Evolutionary conservation across 2,329 filamentous ascomycete species (phyloP), one percentile per base, ranked within the genome.

Genomic region (Zasmidium cellare): DNA sequence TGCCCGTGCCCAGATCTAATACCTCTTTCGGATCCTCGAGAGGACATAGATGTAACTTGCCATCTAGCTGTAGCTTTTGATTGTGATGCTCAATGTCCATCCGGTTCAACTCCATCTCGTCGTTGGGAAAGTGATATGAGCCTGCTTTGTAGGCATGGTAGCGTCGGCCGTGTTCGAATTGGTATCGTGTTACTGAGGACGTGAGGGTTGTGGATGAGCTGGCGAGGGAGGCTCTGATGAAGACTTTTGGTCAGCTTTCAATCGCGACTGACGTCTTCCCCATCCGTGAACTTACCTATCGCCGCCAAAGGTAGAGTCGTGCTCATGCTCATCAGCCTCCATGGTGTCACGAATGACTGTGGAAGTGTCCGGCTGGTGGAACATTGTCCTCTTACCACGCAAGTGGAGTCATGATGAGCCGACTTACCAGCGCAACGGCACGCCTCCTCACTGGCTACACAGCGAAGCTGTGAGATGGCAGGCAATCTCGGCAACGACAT

Each of bases 1-100:
- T 79, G 6, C 78, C 79, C 0, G 78, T 81, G 9, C 79, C 79
- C 20, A 81, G 64, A 64, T 82, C 80, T n/a, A 82, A 71, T 14
- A 81, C 76, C 20, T 74, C 71, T 28, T 72, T 69, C 1, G 74
- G 73, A 3, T 69, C 67, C 2, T 62, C 47, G 20, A 79, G 65
- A 1, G 80, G 79, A 3, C 75, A 76, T 3, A 76, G 66, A 59
- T 76, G 74, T 18, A 81, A 71, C 23, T 57, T 58, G 18, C 69
- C 70, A 50, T 68, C 65, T 46, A 71, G 46, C 46, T 66, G 62
- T 14, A 68, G 53, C 44, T 56, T 61, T 44, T 72, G 71, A 25
- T 77, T 68, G 35, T 69, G 65, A 49, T 72, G 69, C 48, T 70
- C 63, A 19, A 71, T 66, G 48, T 72, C 69, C 64, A 67, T 66